Conservation (phyloP, 139 green algal genomes). For the Volvox reticuliferus region DNA sequence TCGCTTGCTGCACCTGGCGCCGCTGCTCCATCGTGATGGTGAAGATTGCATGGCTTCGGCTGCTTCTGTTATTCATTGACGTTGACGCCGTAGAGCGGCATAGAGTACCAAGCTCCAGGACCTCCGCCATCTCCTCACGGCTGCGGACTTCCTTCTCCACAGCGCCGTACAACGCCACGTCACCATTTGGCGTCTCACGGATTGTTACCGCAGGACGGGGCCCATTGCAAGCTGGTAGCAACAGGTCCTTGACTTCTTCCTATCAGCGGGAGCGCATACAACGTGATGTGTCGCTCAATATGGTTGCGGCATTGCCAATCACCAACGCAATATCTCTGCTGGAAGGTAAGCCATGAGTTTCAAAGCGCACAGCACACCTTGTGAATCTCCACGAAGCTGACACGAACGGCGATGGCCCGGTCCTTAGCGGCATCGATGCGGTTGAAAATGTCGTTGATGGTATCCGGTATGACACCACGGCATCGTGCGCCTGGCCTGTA, state of each 20-base stretch:
- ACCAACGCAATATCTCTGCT: no score
- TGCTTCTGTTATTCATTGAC: slow-evolving; percentile 90
- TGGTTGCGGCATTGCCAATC: no score
- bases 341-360: no score
- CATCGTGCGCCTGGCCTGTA: slow-evolving; percentile 65
- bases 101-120: slow-evolving; percentile 86
- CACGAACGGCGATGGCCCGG: slow-evolving; percentile 80
- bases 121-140: slow-evolving; percentile 83
- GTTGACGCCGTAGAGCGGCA: slow-evolving; percentile 87
- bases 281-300: neutral
- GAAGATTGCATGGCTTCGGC: slow-evolving; percentile 95
- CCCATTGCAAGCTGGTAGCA: slow-evolving; percentile 57
- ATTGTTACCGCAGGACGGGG: slow-evolving; percentile 74
- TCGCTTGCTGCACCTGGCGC: slow-evolving; percentile 56
- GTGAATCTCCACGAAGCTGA: slow-evolving; percentile 95
- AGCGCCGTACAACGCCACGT: slow-evolving; percentile 86
- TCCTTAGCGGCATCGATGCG: slow-evolving; percentile 62
- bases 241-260: slow-evolving; percentile 91
- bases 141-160: slow-evolving; percentile 83
- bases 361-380: slow-evolving; percentile 67
- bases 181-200: slow-evolving; percentile 79
- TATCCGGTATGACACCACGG: slow-evolving; percentile 86
- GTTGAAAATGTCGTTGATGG: slow-evolving; percentile 84
- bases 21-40: slow-evolving; percentile 97
- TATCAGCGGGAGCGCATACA: slow-evolving; percentile 42